A percentile compares a stretch with the other conserved stretches of the same genome.
phyloP scores from a whole-genome alignment of 2,329 filamentous ascomycete genomes.

The Hypoxylon sp. region DNA sequence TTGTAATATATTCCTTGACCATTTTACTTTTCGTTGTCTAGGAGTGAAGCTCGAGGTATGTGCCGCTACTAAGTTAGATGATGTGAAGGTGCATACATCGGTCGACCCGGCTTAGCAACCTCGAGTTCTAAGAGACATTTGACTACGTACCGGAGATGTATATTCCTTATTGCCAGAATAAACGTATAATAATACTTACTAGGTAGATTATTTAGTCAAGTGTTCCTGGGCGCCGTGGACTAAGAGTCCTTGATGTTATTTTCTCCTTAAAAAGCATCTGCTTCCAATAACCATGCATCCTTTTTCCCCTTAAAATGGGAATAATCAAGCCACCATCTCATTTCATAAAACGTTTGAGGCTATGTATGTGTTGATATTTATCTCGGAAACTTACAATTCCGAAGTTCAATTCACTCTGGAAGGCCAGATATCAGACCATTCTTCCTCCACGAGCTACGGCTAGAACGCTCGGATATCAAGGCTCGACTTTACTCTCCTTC shows the following conservation, averaged over 20 bases:
- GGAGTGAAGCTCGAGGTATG: not conserved
- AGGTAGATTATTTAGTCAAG: not conserved
- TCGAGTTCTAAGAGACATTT: not conserved
- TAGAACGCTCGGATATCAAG: slow-evolving; percentile 9
- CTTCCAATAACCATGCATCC: not conserved
- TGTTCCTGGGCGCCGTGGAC: not conserved
- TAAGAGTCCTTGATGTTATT: not conserved
- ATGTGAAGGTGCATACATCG: not conserved
- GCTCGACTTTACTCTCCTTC: slow-evolving; percentile 5
- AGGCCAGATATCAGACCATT: not conserved
- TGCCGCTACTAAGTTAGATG: not conserved
- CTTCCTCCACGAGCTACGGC: not conserved
- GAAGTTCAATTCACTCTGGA: not conserved
- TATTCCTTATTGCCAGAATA: not conserved
- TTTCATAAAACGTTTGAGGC: not conserved
- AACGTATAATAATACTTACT: not conserved
- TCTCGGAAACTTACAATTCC: not conserved
- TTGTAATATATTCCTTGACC: not conserved
- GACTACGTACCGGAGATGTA: not conserved
- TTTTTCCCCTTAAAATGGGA: not conserved
- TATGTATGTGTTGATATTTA: not conserved
- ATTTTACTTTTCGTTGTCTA: not conserved
- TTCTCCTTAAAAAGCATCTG: not conserved
- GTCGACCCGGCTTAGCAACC: not conserved
- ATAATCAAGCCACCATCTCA: not conserved